Evolutionary conservation across 2,329 filamentous ascomycete genomes (phyloP), one percentile per base, ranked within the genome.

Genomic region (Aspergillus neoniger): DNA sequence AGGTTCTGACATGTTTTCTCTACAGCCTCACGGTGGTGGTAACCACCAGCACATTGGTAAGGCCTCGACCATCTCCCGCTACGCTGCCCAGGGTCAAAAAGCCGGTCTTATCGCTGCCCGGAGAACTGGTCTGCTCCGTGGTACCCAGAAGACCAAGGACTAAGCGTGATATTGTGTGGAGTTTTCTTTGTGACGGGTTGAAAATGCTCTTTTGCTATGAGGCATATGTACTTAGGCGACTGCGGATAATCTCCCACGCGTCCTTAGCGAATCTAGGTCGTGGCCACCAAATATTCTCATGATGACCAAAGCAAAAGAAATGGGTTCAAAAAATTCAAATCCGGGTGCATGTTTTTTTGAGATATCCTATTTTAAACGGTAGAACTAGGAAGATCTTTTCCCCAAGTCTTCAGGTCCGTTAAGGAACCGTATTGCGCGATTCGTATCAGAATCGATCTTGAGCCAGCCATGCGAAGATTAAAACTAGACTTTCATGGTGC

Each of bases 31-130:
- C 89, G 91, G 91, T 91, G 91, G 90, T 91, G 94, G 95, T 96
- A 98, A 99, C 89, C 95, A 99, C 84, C 95, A 99, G 88, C 95
- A 99, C 85, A 97, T 97, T 79, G 93, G 95, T 91, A 98, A 99
- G 86, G 95, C 95, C 77, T 99, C 95, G 72, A 99, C 95, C 81
- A 99, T 99, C 85, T 96, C 92, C 75, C 90, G 95, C 82, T 96
- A 96, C 86, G 95, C 95, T 77, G 90, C 89, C 81, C 90, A 92
- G 84, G 95, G 95, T 91, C 95, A 99, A 86, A 99, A 99, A 89
- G 95, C 95, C 77, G 95, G 95, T 97, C 94, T 99, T 80, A 99
- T 99, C 85, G 95, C 95, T 83, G 95, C 95, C 83, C 88, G 95
- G 84, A 91, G 96, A 88, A 99, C 95, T 82, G 95, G 95, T 97